phyloP scores from a whole-genome alignment of 1,284 basidiomycete genomes.

The Hemileia vastatrix region DNA sequence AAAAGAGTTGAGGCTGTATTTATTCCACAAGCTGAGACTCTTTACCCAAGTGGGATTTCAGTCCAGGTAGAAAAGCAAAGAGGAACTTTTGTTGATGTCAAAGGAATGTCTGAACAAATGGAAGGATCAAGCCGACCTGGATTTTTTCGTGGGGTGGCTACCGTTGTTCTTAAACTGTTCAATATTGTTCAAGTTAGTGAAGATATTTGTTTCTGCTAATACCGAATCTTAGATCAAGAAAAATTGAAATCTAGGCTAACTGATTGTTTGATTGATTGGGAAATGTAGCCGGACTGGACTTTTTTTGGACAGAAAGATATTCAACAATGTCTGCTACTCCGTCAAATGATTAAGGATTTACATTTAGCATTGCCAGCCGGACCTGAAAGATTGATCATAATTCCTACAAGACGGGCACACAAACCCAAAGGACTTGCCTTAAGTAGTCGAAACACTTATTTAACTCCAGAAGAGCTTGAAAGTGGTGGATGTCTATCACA shows the following conservation, averaged over 20 bases:
- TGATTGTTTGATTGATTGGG: not conserved
- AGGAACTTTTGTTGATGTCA: slow-evolving; percentile 84
- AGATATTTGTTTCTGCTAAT: not conserved
- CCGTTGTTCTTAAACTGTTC: slow-evolving; percentile 89
- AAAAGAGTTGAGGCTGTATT: slow-evolving; percentile 57
- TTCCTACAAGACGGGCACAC: slow-evolving; percentile 63
- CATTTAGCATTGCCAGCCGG: slow-evolving; percentile 63
- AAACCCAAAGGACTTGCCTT: slow-evolving; percentile 66
- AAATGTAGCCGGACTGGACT: slow-evolving; percentile 64
- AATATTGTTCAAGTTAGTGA: slow-evolving; percentile 68
- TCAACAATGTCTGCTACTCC: slow-evolving; percentile 81
- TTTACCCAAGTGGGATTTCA: slow-evolving; percentile 80
- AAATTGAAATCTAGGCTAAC: not conserved
- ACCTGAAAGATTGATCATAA: slow-evolving; percentile 61
- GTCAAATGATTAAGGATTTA: slow-evolving; percentile 72
- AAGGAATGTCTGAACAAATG: slow-evolving; percentile 73
- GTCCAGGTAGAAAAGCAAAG: slow-evolving; percentile 66
- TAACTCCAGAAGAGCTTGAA: slow-evolving; percentile 56
- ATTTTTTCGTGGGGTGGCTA: slow-evolving; percentile 93
- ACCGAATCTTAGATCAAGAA: not conserved
- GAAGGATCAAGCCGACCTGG: slow-evolving; percentile 72
- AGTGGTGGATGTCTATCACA: not conserved
- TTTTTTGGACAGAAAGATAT: slow-evolving; percentile 99
- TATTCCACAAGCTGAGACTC: slow-evolving; percentile 61
- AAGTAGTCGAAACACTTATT: slow-evolving; percentile 82